phyloP scores from a whole-genome alignment of 352 stramenopile species.

The Phytopythium sindhum region DNA sequence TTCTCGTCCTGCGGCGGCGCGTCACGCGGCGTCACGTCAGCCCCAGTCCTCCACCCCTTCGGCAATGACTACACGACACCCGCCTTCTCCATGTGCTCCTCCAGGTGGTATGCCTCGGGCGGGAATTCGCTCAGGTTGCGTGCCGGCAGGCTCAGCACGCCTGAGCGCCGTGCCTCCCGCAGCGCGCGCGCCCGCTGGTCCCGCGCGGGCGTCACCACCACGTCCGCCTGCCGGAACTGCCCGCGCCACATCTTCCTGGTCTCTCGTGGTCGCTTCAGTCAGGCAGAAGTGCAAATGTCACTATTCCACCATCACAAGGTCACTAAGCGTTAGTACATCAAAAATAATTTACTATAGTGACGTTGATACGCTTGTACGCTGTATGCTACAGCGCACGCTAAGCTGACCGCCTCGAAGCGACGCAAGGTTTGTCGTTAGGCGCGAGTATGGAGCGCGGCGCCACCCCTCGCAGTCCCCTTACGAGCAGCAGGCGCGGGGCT shows the following conservation, averaged over 20 bases:
- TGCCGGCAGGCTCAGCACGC: constrained; percentile 60
- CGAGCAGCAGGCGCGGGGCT: not conserved
- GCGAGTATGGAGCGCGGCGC: too few relatives aligned
- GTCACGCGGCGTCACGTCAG: not conserved
- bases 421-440: too few relatives aligned
- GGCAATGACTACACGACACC: not conserved
- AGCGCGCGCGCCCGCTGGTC: constrained; percentile 54
- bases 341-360: not conserved
- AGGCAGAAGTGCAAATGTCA: constrained; percentile 4
- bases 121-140: constrained; percentile 56
- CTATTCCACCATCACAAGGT: not conserved
- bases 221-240: constrained; percentile 36
- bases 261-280: not conserved
- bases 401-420: not conserved
- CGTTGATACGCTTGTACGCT: not conserved
- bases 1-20: constrained; percentile 58
- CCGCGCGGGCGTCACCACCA: constrained; percentile 48
- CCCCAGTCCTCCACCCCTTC: not conserved
- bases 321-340: not conserved
- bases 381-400: not conserved
- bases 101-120: constrained; percentile 63
- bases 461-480: not conserved
- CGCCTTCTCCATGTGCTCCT: constrained; percentile 77
- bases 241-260: constrained; percentile 14
- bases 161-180: constrained; percentile 59